Conservation (phyloP, 306 rosid genomes). For the Dalbergia oliveri region DNA sequence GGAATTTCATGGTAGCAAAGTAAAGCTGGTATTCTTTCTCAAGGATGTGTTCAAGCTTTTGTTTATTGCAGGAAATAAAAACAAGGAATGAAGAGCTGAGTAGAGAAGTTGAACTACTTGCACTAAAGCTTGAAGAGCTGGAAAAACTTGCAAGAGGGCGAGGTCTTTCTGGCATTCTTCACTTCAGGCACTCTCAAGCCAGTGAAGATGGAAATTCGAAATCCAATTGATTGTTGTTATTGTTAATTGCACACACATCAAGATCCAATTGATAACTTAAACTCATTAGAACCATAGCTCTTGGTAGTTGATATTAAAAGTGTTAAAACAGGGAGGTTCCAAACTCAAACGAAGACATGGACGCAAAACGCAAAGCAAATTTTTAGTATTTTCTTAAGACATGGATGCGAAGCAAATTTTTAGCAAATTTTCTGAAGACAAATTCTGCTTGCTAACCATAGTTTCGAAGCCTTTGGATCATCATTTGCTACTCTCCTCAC, state of each 20-base stretch:
- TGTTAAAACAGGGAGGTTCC: not conserved
- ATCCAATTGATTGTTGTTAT: conserved; percentile 40
- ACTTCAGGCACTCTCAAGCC: conserved; percentile 50
- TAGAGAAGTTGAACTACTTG: conserved; percentile 42
- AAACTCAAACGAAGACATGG: not conserved
- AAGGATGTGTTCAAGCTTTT: conserved; percentile 31
- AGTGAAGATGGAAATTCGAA: conserved; percentile 39
- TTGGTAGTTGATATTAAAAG: not conserved
- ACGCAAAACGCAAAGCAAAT: not conserved
- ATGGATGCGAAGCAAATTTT: not conserved
- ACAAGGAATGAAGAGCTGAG: conserved; percentile 47
- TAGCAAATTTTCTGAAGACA: not conserved
- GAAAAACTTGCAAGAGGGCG: conserved; percentile 66
- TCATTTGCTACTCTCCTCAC: not conserved
- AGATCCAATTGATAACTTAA: not conserved
- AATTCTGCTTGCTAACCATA: not conserved
- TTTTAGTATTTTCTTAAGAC: no score
- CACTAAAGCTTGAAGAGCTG: conserved; percentile 59
- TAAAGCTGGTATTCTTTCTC: conserved; percentile 24
- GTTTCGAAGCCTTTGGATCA: not conserved
- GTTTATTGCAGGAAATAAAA: conserved; percentile 58
- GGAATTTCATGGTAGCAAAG: conserved; percentile 38
- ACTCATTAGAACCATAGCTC: conserved; percentile 17
- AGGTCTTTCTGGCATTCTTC: conserved; percentile 58
- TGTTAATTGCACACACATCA: not conserved